Conservation (phyloP, 768 basidiomycete species). For the Agrocybe pediades region DNA sequence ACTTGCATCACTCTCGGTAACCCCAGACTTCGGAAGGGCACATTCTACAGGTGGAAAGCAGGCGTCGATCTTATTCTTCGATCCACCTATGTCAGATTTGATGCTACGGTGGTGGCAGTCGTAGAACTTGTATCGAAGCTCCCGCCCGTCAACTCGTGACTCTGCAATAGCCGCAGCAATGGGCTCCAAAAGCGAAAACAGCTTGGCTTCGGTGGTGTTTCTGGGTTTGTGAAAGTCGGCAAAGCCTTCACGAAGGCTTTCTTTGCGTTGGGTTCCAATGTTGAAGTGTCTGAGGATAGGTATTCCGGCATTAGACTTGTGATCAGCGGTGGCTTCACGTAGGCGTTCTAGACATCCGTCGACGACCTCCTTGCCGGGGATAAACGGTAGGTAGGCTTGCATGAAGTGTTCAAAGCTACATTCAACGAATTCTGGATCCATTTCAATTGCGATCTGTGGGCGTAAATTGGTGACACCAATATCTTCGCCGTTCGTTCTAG, state of each 20-base stretch:
- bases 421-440: neutral
- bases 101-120: neutral
- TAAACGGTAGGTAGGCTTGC: neutral
- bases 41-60: slow-evolving; percentile 5
- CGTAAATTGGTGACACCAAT: neutral
- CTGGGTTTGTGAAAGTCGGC: too few species aligned
- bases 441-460: neutral
- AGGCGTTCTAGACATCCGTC: neutral
- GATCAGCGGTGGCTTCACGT: too few species aligned
- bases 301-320: too few species aligned
- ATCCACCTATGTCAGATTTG: slow-evolving; percentile 11
- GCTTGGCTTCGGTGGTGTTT: too few species aligned
- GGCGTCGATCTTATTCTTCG: slow-evolving; percentile 15
- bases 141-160: too few species aligned
- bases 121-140: too few species aligned
- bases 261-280: too few species aligned
- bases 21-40: too few species aligned
- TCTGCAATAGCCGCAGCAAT: too few species aligned
- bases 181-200: too few species aligned
- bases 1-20: neutral
- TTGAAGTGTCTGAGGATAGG: too few species aligned
- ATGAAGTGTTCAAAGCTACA: neutral
- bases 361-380: neutral
- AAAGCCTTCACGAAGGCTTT: too few species aligned
- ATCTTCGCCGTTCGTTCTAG: neutral